phyloP scores from a whole-genome alignment of 1,139 yeast species.

The Torulaspora globosa region DNA sequence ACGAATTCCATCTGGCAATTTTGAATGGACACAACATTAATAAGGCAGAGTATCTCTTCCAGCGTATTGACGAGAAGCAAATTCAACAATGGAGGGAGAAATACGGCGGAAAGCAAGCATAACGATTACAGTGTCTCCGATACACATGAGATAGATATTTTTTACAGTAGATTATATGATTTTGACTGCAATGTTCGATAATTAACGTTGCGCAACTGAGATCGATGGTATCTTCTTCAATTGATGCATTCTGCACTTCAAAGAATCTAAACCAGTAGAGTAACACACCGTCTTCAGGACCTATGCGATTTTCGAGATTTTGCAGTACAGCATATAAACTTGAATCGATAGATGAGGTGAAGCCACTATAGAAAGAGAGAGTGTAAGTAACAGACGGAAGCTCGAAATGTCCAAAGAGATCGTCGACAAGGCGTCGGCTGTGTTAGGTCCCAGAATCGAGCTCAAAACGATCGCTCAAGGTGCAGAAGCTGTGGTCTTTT shows the following conservation, averaged over 20 bases:
- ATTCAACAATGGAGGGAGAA: slow-evolving; percentile 80
- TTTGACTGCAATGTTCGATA: neutral
- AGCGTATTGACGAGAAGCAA: slow-evolving; percentile 85
- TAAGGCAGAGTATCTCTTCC: slow-evolving; percentile 85
- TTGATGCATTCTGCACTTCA: neutral
- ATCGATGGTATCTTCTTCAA: neutral
- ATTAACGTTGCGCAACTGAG: neutral
- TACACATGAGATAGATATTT: slow-evolving; percentile 2
- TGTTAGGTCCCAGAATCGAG: slow-evolving; percentile 46
- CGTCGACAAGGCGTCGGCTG: slow-evolving; percentile 40
- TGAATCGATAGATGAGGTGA: neutral
- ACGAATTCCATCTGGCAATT: slow-evolving; percentile 64
- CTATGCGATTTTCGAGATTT: neutral
- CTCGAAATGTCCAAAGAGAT: slow-evolving; percentile 37
- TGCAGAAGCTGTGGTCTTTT: slow-evolving; percentile 88
- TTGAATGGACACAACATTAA: slow-evolving; percentile 83
- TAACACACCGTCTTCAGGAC: neutral
- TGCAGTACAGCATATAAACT: neutral
- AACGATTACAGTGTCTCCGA: neutral
- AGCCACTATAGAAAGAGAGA: neutral
- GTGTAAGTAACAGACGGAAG: neutral
- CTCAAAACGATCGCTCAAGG: slow-evolving; percentile 73
- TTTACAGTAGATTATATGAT: neutral
- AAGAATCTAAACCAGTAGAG: neutral
- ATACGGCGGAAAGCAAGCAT: slow-evolving; percentile 67